These are phyloP conservation scores for Allium sativum DNA, from an alignment of 106 monocot species.

Conservation along the genomic window DNA sequence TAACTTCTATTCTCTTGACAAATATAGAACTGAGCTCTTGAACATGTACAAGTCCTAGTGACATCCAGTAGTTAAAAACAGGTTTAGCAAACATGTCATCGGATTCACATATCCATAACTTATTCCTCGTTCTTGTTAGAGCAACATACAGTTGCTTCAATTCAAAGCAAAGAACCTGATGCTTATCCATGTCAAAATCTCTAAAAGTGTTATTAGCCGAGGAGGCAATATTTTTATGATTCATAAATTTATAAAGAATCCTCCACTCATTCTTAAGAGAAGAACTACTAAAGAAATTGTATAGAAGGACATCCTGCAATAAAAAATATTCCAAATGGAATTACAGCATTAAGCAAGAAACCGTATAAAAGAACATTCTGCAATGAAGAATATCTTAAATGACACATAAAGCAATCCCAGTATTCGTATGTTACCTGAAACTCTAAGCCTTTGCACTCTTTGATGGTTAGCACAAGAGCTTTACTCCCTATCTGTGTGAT, in stretches of 20 bases:
- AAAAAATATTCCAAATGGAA: neutral
- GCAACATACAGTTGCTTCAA: slow-evolving; percentile 77
- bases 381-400: neutral
- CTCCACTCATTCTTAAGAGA: slow-evolving; percentile 49
- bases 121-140: slow-evolving; percentile 51
- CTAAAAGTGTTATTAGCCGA: slow-evolving; percentile 11
- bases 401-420: neutral
- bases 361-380: neutral
- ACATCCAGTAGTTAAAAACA: slow-evolving; percentile 72
- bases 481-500: slow-evolving; percentile 23
- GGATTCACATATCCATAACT: slow-evolving; percentile 62
- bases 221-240: slow-evolving; percentile 4
- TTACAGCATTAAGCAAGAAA: neutral
- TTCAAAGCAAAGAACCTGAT: slow-evolving; percentile 56
- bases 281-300: slow-evolving; percentile 52
- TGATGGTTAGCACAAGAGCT: slow-evolving; percentile 61
- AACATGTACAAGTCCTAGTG: slow-evolving; percentile 34
- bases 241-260: slow-evolving; percentile 47
- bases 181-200: slow-evolving; percentile 25
- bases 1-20: slow-evolving; percentile 22
- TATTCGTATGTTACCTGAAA: slow-evolving; percentile 33
- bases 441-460: slow-evolving; percentile 69
- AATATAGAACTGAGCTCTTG: slow-evolving; percentile 22
- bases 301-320: slow-evolving; percentile 56
- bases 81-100: slow-evolving; percentile 25